Conservation (phyloP, 2,329 filamentous ascomycete genomes). For the Domatiomyces globalis region DNA sequence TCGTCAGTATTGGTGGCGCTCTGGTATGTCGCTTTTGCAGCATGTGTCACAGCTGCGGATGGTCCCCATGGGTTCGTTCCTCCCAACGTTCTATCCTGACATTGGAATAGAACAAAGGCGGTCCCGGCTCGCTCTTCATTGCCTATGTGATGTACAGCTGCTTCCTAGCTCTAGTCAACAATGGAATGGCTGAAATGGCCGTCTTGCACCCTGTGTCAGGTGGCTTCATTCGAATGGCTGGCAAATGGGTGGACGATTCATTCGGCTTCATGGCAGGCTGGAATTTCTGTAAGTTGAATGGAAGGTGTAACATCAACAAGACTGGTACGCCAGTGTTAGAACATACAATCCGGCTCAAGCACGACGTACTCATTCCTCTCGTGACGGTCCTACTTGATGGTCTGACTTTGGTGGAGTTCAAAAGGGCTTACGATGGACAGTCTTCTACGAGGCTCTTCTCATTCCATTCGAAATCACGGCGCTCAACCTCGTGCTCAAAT, state of each 20-base stretch:
- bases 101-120: conserved; percentile 14
- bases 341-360: no score
- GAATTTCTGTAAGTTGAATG: conserved; percentile 25
- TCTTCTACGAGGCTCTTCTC: conserved; percentile 28
- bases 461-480: conserved; percentile 31
- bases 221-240: conserved; percentile 27
- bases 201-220: conserved; percentile 29
- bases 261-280: conserved; percentile 31
- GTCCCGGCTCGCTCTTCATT: conserved; percentile 26
- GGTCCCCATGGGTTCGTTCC: not conserved
- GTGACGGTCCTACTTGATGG: no score
- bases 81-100: not conserved
- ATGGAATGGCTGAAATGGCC: conserved; percentile 32
- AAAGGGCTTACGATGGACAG: not conserved
- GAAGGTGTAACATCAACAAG: no score
- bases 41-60: conserved; percentile 15
- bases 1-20: conserved; percentile 27
- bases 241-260: conserved; percentile 33
- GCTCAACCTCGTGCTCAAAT: conserved; percentile 27
- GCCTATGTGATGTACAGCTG: conserved; percentile 21
- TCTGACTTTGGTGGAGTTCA: no score
- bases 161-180: conserved; percentile 25
- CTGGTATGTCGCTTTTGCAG: conserved; percentile 10
- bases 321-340: no score
- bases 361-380: no score